Evolutionary conservation across 495 filamentous ascomycete genomes (phyloP).

Genomic region (Melanomma pulvis-pyrius): DNA sequence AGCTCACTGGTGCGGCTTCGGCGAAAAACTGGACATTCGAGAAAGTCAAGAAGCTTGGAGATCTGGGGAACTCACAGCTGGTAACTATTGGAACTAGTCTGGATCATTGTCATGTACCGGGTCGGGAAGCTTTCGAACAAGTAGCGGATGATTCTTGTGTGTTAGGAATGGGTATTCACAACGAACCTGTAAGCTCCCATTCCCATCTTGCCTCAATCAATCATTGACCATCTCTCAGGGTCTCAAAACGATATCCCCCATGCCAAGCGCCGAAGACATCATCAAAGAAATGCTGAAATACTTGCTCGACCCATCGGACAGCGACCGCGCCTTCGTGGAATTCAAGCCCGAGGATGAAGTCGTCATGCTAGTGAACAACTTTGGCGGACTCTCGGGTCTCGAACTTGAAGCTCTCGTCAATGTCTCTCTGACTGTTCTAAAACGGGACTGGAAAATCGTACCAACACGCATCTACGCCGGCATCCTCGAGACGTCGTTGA

Average conservation of each 20-base stretch:
- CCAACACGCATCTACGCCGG: conserved; percentile 49
- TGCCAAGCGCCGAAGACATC: conserved; percentile 56
- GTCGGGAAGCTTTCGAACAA: conserved; percentile 57
- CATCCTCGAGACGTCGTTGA: conserved; percentile 63
- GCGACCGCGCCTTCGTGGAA: conserved; percentile 60
- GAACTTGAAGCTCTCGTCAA: conserved; percentile 62
- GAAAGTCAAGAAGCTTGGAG: conserved; percentile 58
- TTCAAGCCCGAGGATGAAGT: conserved; percentile 59
- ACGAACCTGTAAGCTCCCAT: conserved; percentile 53
- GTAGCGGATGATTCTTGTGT: conserved; percentile 55
- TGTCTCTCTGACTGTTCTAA: conserved; percentile 55
- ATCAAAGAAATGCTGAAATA: conserved; percentile 58
- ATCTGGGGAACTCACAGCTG: conserved; percentile 56
- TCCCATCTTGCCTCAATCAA: not conserved
- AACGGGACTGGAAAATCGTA: conserved; percentile 51
- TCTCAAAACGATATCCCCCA: conserved; percentile 58
- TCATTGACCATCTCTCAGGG: conserved; percentile 38
- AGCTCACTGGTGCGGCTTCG: conserved; percentile 44
- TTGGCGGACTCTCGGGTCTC: conserved; percentile 63
- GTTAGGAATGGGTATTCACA: conserved; percentile 65
- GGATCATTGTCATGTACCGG: conserved; percentile 67
- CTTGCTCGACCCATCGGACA: conserved; percentile 58
- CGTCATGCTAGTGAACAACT: conserved; percentile 63
- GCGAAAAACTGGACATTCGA: conserved; percentile 52
- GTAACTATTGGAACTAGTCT: conserved; percentile 63